Evolutionary conservation across 139 green algal species (phyloP), one percentile per base, ranked within the genome.

Genomic region (Chlamydomonas incerta): DNA sequence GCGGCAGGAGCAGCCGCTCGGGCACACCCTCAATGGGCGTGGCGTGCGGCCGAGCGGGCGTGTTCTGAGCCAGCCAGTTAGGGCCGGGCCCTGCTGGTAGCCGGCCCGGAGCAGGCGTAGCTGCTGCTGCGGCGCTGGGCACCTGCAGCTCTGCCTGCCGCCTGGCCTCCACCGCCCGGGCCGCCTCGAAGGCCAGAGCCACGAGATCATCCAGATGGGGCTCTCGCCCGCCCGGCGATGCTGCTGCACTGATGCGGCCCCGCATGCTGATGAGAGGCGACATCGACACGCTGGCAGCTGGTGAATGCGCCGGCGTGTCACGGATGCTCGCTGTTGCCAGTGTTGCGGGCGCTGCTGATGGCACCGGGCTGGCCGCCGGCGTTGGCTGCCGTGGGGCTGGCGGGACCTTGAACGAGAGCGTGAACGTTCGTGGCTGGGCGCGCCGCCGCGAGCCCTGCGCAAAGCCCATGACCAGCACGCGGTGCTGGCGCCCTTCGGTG

Each of bases 1-100:
- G 1, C 11, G 62, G 63, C 57, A 50, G 66, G 4, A 67, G 57
- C 21, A 81, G 34, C 29, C 83, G 83, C 66, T 91, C 88, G 20
- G 79, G 88, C 29, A 91, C 67, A 41, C 88, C 88, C 58, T 89
- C 88, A 8, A 89, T 87, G 63, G 80, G 79, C 29, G 71, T 86
- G 67, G n/a, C 33, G 1, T 58, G 14, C 17, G n/a, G 58, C 20
- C 62, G 63, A 2, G 63, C 47, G 13, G 66, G 77, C 18, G 77
- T 72, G n/a, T 1, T 29, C 60, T 62, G 57, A 6, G 55, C 11
- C 26, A 35, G 41, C 41, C 70, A 76, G 24, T 1, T 35, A 11
- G 23, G 1, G 15, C 13, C 72, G 23, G 8, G 24, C 3, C 4
- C 23, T 3, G 24, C 60, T 58, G 47, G 20, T 3, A 26, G 26